Percentiles rank a stretch among this genome's conserved stretches.
phyloP scores from a whole-genome alignment of 768 basidiomycete genomes.

The Austroboletus festivus region DNA sequence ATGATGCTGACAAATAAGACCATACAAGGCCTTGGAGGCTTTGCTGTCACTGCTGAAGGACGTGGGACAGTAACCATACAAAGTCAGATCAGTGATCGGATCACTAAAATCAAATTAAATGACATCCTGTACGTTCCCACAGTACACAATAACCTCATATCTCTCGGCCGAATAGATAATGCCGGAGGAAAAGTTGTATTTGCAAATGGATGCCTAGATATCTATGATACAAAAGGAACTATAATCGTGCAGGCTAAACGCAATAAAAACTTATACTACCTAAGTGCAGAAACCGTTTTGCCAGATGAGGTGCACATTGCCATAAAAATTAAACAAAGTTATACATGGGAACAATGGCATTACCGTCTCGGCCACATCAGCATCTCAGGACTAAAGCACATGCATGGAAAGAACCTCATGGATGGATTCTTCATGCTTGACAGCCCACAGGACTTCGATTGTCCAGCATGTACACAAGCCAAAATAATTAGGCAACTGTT shows the following conservation, averaged over 20 bases:
- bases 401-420: not conserved
- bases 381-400: too few relatives aligned
- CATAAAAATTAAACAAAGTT: too few relatives aligned
- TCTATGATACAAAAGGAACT: not conserved
- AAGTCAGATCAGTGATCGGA: too few relatives aligned
- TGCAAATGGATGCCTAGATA: not conserved
- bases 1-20: not conserved
- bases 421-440: not conserved
- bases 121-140: not conserved
- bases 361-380: too few relatives aligned
- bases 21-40: not conserved
- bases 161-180: not conserved
- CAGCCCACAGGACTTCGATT: not conserved
- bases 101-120: too few relatives aligned
- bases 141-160: not conserved
- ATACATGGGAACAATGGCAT: too few relatives aligned
- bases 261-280: too few relatives aligned
- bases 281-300: too few relatives aligned
- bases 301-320: too few relatives aligned
- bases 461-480: slow-evolving; percentile 1
- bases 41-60: not conserved
- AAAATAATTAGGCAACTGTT: slow-evolving; percentile 2
- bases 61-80: not conserved
- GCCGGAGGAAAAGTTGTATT: not conserved
- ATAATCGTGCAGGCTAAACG: not conserved